phyloP scores from a whole-genome alignment of 192 early-diverging fungal species.

The Haplosporangium gracile region DNA sequence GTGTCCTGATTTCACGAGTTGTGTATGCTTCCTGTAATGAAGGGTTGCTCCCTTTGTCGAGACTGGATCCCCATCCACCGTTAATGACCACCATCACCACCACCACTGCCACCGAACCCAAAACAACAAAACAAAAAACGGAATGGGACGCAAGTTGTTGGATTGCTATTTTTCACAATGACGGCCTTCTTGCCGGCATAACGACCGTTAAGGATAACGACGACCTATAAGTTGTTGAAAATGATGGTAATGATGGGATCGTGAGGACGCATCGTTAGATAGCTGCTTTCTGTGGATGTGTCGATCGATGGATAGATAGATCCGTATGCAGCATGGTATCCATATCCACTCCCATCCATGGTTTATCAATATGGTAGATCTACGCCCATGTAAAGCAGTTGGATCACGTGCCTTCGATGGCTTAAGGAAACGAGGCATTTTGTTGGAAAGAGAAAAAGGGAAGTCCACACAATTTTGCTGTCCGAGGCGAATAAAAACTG shows the following conservation, averaged over 20 bases:
- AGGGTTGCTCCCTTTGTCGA: neutral
- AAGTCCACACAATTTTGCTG: slow-evolving; percentile 1
- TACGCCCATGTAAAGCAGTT: neutral
- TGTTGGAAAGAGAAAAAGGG: slow-evolving; percentile 28
- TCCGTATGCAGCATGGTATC: neutral
- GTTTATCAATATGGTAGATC: slow-evolving; percentile 8
- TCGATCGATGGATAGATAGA: slow-evolving; percentile 31
- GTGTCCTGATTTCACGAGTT: neutral
- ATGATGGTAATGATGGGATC: neutral
- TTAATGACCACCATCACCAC: too few species aligned
- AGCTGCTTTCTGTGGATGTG: slow-evolving; percentile 2
- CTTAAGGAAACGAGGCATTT: slow-evolving; percentile 50
- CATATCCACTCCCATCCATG: neutral
- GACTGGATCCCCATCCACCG: neutral
- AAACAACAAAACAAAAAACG: slow-evolving; percentile 2
- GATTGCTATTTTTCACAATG: slow-evolving; percentile 85
- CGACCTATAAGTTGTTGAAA: slow-evolving; percentile 75
- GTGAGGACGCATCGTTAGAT: neutral
- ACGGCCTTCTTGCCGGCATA: slow-evolving; percentile 99
- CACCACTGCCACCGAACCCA: neutral
- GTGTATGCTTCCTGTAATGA: neutral
- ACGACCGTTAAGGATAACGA: slow-evolving; percentile 97
- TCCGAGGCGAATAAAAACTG: neutral
- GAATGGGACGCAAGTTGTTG: slow-evolving; percentile 31
- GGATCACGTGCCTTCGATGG: slow-evolving; percentile 40